Evolutionary conservation across 2,329 filamentous ascomycete genomes (phyloP).

Genomic region (Corynespora cassiicola): DNA sequence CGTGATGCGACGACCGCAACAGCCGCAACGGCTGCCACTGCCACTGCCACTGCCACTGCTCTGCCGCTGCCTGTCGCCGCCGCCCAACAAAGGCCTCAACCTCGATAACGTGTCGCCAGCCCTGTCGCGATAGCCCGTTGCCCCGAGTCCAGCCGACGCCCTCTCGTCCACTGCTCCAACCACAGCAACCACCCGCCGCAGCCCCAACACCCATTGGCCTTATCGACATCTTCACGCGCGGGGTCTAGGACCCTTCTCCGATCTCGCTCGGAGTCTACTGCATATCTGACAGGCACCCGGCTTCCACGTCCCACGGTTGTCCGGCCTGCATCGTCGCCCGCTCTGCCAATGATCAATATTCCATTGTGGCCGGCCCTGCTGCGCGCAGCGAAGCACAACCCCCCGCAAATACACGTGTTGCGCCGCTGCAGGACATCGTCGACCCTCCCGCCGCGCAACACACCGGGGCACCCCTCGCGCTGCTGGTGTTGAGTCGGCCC

Average conservation of each 20-base stretch:
- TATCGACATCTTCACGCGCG: constrained; percentile 40
- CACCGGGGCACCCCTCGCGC: constrained; percentile 6
- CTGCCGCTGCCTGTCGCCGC: too few relatives aligned
- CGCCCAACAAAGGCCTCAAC: too few relatives aligned
- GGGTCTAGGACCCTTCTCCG: constrained; percentile 31
- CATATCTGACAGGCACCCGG: constrained; percentile 9
- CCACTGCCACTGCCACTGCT: too few relatives aligned
- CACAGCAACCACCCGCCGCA: constrained; percentile 33
- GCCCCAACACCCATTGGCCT: constrained; percentile 37
- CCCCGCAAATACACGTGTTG: constrained; percentile 27
- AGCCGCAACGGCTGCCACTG: too few relatives aligned
- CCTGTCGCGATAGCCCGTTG: too few relatives aligned
- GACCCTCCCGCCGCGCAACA: constrained; percentile 16
- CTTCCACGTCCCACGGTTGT: constrained; percentile 9
- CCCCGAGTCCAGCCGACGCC: constrained; percentile 38
- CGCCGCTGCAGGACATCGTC: constrained; percentile 25
- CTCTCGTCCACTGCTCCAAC: constrained; percentile 22
- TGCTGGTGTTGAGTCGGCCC: constrained; percentile 1
- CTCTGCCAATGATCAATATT: constrained; percentile 11
- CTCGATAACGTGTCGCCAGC: too few relatives aligned
- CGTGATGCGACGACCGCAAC: too few relatives aligned
- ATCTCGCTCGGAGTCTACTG: constrained; percentile 29
- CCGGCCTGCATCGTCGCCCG: constrained; percentile 1
- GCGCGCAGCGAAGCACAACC: constrained; percentile 17
- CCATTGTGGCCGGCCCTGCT: too few relatives aligned